These are phyloP conservation scores for Marasmius tenuissimus DNA, from an alignment of 1,284 basidiomycete species.

Conservation along the genomic window DNA sequence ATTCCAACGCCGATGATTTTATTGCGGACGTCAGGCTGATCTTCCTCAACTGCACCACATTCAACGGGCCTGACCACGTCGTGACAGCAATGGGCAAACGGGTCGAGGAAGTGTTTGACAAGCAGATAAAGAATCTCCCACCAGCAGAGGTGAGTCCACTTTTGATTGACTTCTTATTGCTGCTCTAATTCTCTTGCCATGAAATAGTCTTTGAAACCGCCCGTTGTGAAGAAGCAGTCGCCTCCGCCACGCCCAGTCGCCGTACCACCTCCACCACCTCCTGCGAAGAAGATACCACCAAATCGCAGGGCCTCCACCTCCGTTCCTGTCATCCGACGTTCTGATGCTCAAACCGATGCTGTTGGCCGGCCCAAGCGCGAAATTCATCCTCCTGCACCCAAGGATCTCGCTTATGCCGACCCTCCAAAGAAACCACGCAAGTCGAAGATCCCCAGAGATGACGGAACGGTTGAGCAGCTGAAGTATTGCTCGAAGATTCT, in stretches of 20 bases:
- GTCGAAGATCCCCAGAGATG: slow-evolving; percentile 61
- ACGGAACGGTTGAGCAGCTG: slow-evolving; percentile 82
- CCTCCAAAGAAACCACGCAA: slow-evolving; percentile 69
- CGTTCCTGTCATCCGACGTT: slow-evolving; percentile 78
- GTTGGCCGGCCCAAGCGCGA: slow-evolving; percentile 91
- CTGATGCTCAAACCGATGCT: slow-evolving; percentile 54
- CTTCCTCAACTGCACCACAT: slow-evolving; percentile 86
- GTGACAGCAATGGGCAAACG: slow-evolving; percentile 80
- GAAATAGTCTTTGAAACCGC: slow-evolving; percentile 43
- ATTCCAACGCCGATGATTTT: slow-evolving; percentile 76
- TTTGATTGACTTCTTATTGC: slow-evolving; percentile 13
- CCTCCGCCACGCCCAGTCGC: slow-evolving; percentile 42
- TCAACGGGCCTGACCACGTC: slow-evolving; percentile 91
- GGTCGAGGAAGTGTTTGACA: slow-evolving; percentile 86
- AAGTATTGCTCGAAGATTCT: slow-evolving; percentile 81
- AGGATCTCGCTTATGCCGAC: slow-evolving; percentile 86
- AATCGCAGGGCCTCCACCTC: slow-evolving; percentile 71
- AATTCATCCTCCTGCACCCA: slow-evolving; percentile 92
- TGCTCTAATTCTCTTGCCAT: slow-evolving; percentile 20
- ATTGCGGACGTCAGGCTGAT: slow-evolving; percentile 82
- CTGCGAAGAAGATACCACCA: slow-evolving; percentile 47
- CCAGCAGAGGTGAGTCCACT: slow-evolving; percentile 64
- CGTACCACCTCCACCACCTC: slow-evolving; percentile 36
- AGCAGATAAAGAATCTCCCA: slow-evolving; percentile 84
- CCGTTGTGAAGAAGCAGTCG: slow-evolving; percentile 50